Base-by-base conservation (phyloP, 495 filamentous ascomycete genomes). In the Daldinia loculata region DNA sequence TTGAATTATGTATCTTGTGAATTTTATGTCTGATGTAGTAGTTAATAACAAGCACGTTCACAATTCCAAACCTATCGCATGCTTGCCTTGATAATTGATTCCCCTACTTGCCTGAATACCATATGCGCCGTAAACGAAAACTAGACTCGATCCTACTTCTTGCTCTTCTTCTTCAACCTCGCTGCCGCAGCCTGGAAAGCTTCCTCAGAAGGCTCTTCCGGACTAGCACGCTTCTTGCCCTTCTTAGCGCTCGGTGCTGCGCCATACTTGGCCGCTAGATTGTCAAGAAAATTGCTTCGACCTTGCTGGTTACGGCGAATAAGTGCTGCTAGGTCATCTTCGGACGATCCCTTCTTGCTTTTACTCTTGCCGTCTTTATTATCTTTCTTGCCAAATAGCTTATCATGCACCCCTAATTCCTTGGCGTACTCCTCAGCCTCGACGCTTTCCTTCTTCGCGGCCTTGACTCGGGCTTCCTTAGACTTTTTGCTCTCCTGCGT, bases 361-460 rank as follows among this genome's bases (percentile, higher is more conserved):
- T 83, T 80, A 17, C 70, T 72, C 53, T 75, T 78, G 48, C 75
- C 61, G 4, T 68, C 76, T 45, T 72, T 77, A 69, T 81, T 81
- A 59, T 80, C 77, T 45, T 76, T 77, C 3, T 64, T 69, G 8
- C 78, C 77, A 70, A 84, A 87, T 32, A 87, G 69, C 76, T 85
- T 84, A 55, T 89, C 88, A 69, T 91, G 82, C 11, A 90, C 84
- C 2, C 91, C 90, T 26, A 94, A 70, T 72, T 92, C 86, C 83
- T 91, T 90, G 4, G 89, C 90, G 30, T 88, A 76, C 69, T 88
- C 86, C 71, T 92, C 90, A 0, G 92, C 93, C 78, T 95, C 93
- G 51, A 85, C 83, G 0, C 83, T 88, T 78, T 97, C 91, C 41
- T 84, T 83, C 73, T 84, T 80, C 0, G 91, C 92, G 9, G 79